Evolutionary conservation across 2,329 filamentous ascomycete species (phyloP).

Genomic region (Microascus cirrosus): DNA sequence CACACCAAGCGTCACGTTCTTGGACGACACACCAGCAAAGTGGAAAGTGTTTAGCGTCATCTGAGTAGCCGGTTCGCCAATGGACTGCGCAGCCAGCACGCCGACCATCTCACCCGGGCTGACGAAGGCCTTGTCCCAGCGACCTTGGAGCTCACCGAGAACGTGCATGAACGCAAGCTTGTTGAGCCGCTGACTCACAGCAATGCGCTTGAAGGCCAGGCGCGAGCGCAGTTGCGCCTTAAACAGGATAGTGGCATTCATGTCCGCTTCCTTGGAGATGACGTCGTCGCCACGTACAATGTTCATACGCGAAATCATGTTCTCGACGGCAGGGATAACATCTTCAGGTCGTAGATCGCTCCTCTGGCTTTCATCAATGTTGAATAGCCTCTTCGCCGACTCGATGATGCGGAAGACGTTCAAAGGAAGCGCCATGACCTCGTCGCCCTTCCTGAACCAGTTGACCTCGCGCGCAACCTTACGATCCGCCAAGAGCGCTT

Average conservation of each 20-base stretch:
- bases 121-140: slow-evolving; percentile 77
- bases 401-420: slow-evolving; percentile 88
- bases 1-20: slow-evolving; percentile 98
- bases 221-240: slow-evolving; percentile 85
- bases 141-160: slow-evolving; percentile 77
- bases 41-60: slow-evolving; percentile 99
- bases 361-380: slow-evolving; percentile 72
- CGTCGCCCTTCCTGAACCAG: slow-evolving; percentile 59
- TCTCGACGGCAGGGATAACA: slow-evolving; percentile 69
- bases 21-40: slow-evolving; percentile 98
- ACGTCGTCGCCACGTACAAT: slow-evolving; percentile 78
- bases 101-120: slow-evolving; percentile 98
- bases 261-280: slow-evolving; percentile 77
- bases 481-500: slow-evolving; percentile 64
- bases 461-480: slow-evolving; percentile 61
- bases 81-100: slow-evolving; percentile 93
- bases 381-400: slow-evolving; percentile 80
- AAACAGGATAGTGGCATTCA: slow-evolving; percentile 81
- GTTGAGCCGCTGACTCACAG: slow-evolving; percentile 74
- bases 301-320: slow-evolving; percentile 64
- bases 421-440: slow-evolving; percentile 82
- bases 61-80: slow-evolving; percentile 96
- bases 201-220: slow-evolving; percentile 85
- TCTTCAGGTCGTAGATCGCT: slow-evolving; percentile 86
- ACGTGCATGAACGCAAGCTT: slow-evolving; percentile 89